phyloP scores from a whole-genome alignment of 2,329 filamentous ascomycete species.

The Clonostachys rosea region DNA sequence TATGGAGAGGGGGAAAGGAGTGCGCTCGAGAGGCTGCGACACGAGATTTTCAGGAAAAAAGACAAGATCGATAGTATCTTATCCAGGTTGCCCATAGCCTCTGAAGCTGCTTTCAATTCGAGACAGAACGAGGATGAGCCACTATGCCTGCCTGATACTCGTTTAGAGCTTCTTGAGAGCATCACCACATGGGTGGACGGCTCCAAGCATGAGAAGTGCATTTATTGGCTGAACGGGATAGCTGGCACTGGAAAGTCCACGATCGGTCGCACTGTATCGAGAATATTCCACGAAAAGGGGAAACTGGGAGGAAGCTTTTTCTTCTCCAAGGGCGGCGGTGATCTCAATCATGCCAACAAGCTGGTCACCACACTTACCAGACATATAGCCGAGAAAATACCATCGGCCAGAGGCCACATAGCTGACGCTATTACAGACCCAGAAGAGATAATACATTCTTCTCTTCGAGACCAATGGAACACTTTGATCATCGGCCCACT shows the following conservation, averaged over 20 bases:
- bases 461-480: constrained; percentile 6
- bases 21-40: neutral
- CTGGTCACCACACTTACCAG: neutral
- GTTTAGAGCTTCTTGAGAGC: neutral
- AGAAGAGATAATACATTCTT: neutral
- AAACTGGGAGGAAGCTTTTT: neutral
- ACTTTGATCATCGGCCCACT: neutral
- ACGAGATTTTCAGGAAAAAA: neutral
- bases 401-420: neutral
- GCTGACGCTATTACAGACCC: neutral
- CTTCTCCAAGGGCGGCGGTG: constrained; percentile 7
- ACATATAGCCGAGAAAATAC: neutral
- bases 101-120: neutral
- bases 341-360: neutral
- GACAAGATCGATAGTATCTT: neutral
- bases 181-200: neutral
- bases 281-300: neutral
- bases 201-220: neutral
- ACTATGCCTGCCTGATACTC: neutral
- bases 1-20: neutral
- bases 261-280: neutral
- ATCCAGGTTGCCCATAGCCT: neutral
- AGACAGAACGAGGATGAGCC: constrained; percentile 8
- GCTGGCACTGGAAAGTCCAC: constrained; percentile 2
- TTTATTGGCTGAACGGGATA: constrained; percentile 2